Conservation (phyloP, 805 yeast genomes). For the Komagataella mondaviorum region DNA sequence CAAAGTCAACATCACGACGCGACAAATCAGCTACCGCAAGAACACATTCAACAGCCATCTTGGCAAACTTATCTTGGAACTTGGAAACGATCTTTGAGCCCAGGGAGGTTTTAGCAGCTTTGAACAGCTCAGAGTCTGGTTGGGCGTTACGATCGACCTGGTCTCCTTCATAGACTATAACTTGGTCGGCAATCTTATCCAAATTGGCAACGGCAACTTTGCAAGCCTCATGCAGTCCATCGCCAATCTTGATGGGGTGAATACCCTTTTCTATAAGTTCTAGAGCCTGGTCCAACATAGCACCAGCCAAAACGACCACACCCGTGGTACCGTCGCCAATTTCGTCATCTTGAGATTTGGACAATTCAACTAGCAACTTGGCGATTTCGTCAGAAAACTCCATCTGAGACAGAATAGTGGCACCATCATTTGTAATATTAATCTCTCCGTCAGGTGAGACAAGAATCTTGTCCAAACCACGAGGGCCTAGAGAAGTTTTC, state of each 20-base stretch:
- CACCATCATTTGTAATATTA: conserved; percentile 97
- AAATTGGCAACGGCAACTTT: conserved; percentile 73
- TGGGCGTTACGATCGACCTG: conserved; percentile 16
- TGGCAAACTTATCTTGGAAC: conserved; percentile 84
- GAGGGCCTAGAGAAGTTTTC: conserved; percentile 89
- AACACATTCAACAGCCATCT: conserved; percentile 96
- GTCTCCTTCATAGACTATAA: conserved; percentile 30
- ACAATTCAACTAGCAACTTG: conserved; percentile 82
- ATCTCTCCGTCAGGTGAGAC: conserved; percentile 96
- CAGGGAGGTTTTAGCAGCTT: conserved; percentile 88
- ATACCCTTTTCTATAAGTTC: conserved; percentile 94
- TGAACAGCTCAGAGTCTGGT: conserved; percentile 48
- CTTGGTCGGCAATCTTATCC: conserved; percentile 61
- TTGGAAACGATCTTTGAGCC: conserved; percentile 95
- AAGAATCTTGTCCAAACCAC: conserved; percentile 95
- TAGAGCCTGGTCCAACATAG: conserved; percentile 84
- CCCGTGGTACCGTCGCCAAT: conserved; percentile 99
- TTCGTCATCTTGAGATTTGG: conserved; percentile 94
- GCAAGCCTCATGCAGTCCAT: conserved; percentile 96
- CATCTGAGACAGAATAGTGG: conserved; percentile 92
- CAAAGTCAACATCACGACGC: conserved; percentile 93
- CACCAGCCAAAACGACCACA: conserved; percentile 93
- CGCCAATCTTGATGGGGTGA: conserved; percentile 93
- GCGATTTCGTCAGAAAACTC: conserved; percentile 94
- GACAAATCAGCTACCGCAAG: conserved; percentile 83